These are phyloP conservation scores for Nicotiana benthamiana DNA, from an alignment of 257 asterid species.

Conservation along the genomic window DNA sequence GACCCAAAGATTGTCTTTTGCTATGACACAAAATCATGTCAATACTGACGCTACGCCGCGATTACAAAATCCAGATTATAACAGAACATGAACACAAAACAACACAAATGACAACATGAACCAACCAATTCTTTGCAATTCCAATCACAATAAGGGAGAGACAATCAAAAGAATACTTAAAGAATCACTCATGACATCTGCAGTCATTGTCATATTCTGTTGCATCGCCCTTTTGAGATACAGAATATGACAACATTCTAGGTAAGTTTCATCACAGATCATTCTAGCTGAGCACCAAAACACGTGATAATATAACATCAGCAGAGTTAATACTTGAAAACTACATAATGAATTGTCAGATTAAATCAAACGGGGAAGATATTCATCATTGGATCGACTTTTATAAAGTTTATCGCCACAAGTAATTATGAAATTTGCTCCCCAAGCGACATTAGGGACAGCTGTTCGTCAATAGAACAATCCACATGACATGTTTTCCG, in stretches of 20 bases:
- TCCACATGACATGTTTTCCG: conserved; percentile 69
- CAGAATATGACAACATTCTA: too few species aligned
- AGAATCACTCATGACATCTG: too few species aligned
- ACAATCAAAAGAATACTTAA: too few species aligned
- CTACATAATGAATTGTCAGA: not conserved
- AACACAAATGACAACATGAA: too few species aligned
- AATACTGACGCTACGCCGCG: not conserved
- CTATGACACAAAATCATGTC: not conserved
- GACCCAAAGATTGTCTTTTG: not conserved
- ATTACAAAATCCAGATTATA: not conserved
- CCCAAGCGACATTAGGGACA: conserved; percentile 47
- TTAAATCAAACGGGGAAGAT: not conserved
- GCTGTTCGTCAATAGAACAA: conserved; percentile 64
- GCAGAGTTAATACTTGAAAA: not conserved
- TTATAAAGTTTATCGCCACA: not conserved
- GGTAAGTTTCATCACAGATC: too few species aligned
- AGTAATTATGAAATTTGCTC: conserved; percentile 19
- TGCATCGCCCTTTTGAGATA: too few species aligned
- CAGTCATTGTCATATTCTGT: too few species aligned
- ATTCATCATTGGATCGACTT: not conserved
- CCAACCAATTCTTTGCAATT: not conserved
- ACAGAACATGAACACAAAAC: not conserved
- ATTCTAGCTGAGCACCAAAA: not conserved
- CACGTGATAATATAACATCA: not conserved
- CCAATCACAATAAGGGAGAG: not conserved